Percentiles rank a stretch among this genome's conserved stretches.
Evolutionary conservation across 78 protist genomes (phyloP).

Genomic region (Creolimax fragrantissima): DNA sequence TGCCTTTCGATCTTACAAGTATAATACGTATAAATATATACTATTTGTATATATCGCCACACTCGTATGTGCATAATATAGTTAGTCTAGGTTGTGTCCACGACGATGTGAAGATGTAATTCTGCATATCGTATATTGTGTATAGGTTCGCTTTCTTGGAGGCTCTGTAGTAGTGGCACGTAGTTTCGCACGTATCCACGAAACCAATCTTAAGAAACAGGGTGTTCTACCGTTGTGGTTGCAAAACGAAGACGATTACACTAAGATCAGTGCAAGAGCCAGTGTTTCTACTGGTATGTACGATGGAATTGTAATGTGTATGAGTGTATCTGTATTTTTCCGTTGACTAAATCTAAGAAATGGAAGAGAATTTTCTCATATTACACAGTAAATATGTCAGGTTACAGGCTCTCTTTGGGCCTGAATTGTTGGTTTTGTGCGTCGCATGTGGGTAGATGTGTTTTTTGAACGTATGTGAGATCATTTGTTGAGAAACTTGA

Average conservation of each 20-base stretch:
- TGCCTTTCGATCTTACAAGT: too few species aligned
- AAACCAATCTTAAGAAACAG: constrained; percentile 88
- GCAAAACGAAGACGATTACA: constrained; percentile 75
- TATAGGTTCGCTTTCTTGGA: background rate
- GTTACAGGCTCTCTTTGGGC: background rate
- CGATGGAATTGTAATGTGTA: background rate
- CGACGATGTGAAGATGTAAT: too few species aligned
- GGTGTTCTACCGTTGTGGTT: constrained; percentile 83
- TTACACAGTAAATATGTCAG: background rate
- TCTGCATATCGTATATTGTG: too few species aligned
- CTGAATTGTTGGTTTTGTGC: too few species aligned
- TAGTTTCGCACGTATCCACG: constrained; percentile 87
- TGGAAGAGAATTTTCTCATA: background rate
- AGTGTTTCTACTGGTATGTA: background rate
- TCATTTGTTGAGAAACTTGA: too few species aligned
- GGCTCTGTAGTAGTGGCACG: constrained; percentile 37
- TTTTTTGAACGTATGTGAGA: too few species aligned
- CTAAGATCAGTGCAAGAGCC: constrained; percentile 34
- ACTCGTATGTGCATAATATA: too few species aligned
- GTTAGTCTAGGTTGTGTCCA: too few species aligned
- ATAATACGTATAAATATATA: too few species aligned
- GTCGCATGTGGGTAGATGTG: too few species aligned
- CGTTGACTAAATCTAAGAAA: background rate
- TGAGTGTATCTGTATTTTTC: background rate
- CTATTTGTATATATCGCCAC: too few species aligned